Conservation (phyloP, 805 yeast species). For the Lipomyces starkeyi region DNA sequence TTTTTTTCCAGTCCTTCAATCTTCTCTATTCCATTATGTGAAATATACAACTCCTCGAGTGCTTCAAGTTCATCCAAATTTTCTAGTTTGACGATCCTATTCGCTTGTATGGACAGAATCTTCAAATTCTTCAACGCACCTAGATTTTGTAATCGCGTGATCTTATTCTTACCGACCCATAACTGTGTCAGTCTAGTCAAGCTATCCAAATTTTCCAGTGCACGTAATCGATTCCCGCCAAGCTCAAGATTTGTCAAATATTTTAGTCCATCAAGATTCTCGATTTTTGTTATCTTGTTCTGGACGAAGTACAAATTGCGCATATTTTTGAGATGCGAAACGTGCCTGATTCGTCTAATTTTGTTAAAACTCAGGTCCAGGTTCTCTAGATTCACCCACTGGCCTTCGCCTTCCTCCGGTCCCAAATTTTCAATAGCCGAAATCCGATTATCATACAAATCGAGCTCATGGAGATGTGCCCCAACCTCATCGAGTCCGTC, state of each 20-base stretch:
- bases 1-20: conserved; percentile 81
- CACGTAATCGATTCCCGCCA: conserved; percentile 82
- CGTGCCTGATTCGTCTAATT: conserved; percentile 81
- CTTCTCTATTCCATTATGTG: conserved; percentile 78
- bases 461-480: conserved; percentile 71
- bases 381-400: conserved; percentile 43
- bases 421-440: conserved; percentile 72
- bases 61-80: conserved; percentile 74
- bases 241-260: conserved; percentile 76
- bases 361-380: conserved; percentile 90
- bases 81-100: conserved; percentile 76
- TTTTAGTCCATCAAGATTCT: conserved; percentile 62
- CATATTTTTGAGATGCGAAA: conserved; percentile 65
- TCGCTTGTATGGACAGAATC: conserved; percentile 87
- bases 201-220: conserved; percentile 58
- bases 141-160: conserved; percentile 68
- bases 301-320: conserved; percentile 84
- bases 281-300: conserved; percentile 77
- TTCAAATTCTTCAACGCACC: conserved; percentile 63
- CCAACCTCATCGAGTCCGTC: conserved; percentile 69
- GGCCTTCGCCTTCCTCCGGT: conserved; percentile 20
- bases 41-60: conserved; percentile 83
- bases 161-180: conserved; percentile 92
- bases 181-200: conserved; percentile 69
- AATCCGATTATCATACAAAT: conserved; percentile 89